Evolutionary conservation across 768 basidiomycete genomes (phyloP).

Genomic region (Phylloporus rhodoxanthus): DNA sequence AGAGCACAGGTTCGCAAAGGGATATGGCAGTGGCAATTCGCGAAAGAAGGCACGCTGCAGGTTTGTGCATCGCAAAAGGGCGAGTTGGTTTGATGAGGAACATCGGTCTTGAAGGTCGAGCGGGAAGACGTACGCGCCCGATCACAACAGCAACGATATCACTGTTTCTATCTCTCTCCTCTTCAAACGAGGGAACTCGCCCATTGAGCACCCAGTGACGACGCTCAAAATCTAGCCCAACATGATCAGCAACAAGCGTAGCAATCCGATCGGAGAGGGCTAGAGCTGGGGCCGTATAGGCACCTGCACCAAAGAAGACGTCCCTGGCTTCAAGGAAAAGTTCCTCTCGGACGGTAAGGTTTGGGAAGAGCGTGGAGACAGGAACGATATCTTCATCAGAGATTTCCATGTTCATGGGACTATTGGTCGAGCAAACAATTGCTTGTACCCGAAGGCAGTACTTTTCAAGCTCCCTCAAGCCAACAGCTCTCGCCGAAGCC

Average conservation of each 20-base stretch:
- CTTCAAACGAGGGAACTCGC: constrained; percentile 59
- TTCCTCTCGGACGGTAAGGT: constrained; percentile 77
- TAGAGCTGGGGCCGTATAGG: constrained; percentile 46
- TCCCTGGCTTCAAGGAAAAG: constrained; percentile 86
- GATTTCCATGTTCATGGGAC: constrained; percentile 37
- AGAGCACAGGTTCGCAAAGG: constrained; percentile 74
- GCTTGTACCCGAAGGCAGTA: constrained; percentile 70
- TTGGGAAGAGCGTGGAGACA: constrained; percentile 51
- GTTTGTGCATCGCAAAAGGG: constrained; percentile 86
- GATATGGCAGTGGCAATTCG: constrained; percentile 71
- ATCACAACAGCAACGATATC: constrained; percentile 50
- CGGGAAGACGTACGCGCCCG: constrained; percentile 56
- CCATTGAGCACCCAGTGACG: constrained; percentile 63
- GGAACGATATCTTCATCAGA: constrained; percentile 23
- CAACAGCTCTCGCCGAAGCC: constrained; percentile 54
- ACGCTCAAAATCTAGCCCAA: constrained; percentile 66
- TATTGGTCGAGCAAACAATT: constrained; percentile 48
- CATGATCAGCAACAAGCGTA: constrained; percentile 48
- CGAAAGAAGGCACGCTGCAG: constrained; percentile 73
- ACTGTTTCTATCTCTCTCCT: constrained; percentile 66
- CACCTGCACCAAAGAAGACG: constrained; percentile 79
- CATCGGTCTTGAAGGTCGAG: constrained; percentile 35
- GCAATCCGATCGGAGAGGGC: constrained; percentile 48
- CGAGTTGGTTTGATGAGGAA: constrained; percentile 34
- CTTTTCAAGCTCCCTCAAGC: constrained; percentile 76